Evolutionary conservation across 352 stramenopile species (phyloP).

Genomic region (Pythium oligandrum): DNA sequence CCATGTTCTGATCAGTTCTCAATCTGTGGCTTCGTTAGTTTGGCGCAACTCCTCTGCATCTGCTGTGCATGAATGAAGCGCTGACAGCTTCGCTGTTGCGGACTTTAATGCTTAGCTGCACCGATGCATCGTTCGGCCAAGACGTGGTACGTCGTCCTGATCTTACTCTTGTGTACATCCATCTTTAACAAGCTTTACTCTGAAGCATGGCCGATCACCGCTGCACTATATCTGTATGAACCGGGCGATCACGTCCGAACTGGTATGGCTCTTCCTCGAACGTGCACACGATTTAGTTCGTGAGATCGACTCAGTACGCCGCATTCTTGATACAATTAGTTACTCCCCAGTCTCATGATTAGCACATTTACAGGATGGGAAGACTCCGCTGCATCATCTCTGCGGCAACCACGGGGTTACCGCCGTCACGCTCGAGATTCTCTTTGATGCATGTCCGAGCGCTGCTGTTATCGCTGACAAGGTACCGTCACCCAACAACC

Average conservation of each 20-base stretch:
- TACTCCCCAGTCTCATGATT: background rate
- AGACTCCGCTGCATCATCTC: conserved; percentile 58
- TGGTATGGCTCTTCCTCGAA: conserved; percentile 73
- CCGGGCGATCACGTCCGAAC: conserved; percentile 36
- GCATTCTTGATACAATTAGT: background rate
- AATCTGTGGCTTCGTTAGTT: conserved; percentile 23
- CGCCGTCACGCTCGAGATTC: conserved; percentile 49
- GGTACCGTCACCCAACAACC: conserved; percentile 12
- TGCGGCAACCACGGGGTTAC: conserved; percentile 49
- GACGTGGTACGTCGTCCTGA: conserved; percentile 34
- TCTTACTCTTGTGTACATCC: background rate
- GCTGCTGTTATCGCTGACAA: conserved; percentile 46
- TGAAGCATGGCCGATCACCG: conserved; percentile 45
- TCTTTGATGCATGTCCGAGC: conserved; percentile 65
- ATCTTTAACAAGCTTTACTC: conserved; percentile 2
- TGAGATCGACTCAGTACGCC: conserved; percentile 42
- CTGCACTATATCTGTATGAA: conserved; percentile 78
- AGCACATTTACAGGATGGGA: conserved; percentile 29
- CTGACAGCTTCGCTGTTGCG: conserved; percentile 32
- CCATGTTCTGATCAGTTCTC: background rate
- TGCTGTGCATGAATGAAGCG: conserved; percentile 60
- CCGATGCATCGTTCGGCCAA: conserved; percentile 33
- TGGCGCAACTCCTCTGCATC: conserved; percentile 50
- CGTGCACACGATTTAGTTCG: conserved; percentile 43
- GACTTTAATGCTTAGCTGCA: conserved; percentile 35